A percentile compares a stretch with the other conserved stretches of the same genome.
Conservation (phyloP, 1,139 yeast genomes). For the Yamadazyma triangularis region DNA sequence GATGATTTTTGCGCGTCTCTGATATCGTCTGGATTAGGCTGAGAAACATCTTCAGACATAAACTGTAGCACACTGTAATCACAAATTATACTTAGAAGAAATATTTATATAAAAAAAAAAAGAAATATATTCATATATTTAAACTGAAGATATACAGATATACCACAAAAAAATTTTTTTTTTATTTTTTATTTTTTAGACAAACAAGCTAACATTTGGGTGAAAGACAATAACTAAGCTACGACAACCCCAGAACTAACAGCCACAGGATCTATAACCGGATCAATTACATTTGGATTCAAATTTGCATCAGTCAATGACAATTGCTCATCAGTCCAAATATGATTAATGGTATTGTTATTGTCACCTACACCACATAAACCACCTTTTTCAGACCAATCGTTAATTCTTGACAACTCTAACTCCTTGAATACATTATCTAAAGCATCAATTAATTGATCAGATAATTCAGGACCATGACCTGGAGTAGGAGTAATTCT, state of each 20-base stretch:
- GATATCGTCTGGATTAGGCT: no score
- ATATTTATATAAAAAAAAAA: no score
- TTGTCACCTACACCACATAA: constrained; percentile 80
- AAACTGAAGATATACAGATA: no score
- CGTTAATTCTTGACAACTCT: constrained; percentile 66
- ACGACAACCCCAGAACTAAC: constrained; percentile 61
- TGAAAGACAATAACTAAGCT: no score
- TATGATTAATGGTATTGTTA: constrained; percentile 43
- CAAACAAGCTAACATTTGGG: no score
- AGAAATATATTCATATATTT: no score
- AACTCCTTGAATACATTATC: constrained; percentile 77
- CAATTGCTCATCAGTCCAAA: constrained; percentile 87
- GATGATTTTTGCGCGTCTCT: no score
- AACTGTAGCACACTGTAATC: no score
- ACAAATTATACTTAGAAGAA: no score
- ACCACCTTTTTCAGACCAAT: constrained; percentile 81
- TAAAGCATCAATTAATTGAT: constrained; percentile 70
- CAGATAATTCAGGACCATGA: constrained; percentile 72
- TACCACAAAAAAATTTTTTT: no score
- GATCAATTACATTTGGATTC: constrained; percentile 61
- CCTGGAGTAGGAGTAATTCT: constrained; percentile 99
- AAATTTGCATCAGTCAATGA: constrained; percentile 55
- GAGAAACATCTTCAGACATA: no score
- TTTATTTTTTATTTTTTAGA: no score
- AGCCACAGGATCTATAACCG: constrained; percentile 55